Evolutionary conservation across 495 filamentous ascomycete genomes (phyloP), one percentile per base, ranked within the genome.

Genomic region (Oidiodendron maius): DNA sequence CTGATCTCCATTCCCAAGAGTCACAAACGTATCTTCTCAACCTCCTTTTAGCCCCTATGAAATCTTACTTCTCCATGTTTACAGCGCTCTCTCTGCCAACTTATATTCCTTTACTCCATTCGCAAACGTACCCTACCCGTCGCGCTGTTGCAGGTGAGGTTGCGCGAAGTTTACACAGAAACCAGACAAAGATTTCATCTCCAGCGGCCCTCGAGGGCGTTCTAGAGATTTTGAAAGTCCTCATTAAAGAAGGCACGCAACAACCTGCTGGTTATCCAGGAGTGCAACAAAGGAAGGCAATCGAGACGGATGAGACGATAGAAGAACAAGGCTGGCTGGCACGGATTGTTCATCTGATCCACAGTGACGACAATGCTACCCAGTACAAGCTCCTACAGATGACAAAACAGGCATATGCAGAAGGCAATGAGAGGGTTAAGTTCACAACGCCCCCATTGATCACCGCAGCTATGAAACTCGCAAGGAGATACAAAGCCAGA

Each of bases 291-390:
- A 60, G 84, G 70, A 85, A 94, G 55, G 71, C 75, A 4, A 39
- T 80, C 23, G 79, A 82, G 61, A 96, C 94, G 1, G 94, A 97
- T 34, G 93, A 98, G 66, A 96, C 91, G 0, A 80, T 97, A 51
- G 91, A 96, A 64, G 93, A 97, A 65, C 93, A 98, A 74, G 93
- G 93, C 28, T 95, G 89, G 85, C 71, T 98, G 40, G 93, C 94
- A 35, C 76, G 94, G 59, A 77, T 98, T 46, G 80, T 96, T 17
- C 94, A 98, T 67, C 71, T 97, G 24, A 79, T 98, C 24, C 71
- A 89, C 50, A 83, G 79, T 12, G 71, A 86, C 18, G 77, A 91
- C 59, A 97, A 98, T 58, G 90, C 94, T 57, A 94, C 86, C 0
- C 93, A 98, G 61, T 87, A 94, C 67, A 89, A 90, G 68, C 83